Percentiles rank a stretch among this genome's conserved stretches.
Evolutionary conservation across 495 filamentous ascomycete species (phyloP).

Genomic region (Penicillium cinerascens): DNA sequence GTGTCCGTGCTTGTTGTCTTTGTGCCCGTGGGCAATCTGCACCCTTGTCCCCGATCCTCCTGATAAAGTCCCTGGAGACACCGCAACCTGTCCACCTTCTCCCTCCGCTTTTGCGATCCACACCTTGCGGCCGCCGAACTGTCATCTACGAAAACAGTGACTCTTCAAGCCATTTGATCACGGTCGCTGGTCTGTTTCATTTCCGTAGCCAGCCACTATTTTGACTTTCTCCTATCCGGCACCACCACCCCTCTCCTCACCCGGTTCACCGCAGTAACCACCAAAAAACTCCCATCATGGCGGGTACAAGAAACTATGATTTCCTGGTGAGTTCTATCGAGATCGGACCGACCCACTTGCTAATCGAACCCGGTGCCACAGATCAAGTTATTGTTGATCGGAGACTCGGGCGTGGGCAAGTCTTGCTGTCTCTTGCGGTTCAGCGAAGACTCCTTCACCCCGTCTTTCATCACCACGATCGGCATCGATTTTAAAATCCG

Average conservation of each 20-base stretch:
- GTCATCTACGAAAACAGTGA: neutral
- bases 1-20: too few species aligned
- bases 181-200: neutral
- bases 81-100: constrained; percentile 6
- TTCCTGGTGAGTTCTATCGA: constrained; percentile 69
- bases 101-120: constrained; percentile 14
- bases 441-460: constrained; percentile 97
- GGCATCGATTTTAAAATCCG: constrained; percentile 99
- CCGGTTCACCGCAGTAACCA: constrained; percentile 1
- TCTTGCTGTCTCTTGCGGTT: constrained; percentile 98
- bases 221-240: constrained; percentile 17
- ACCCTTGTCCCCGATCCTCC: constrained; percentile 14
- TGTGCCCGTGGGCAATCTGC: neutral
- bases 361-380: constrained; percentile 29
- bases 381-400: constrained; percentile 99
- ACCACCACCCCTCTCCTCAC: neutral
- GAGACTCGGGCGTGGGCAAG: constrained; percentile 96
- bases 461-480: constrained; percentile 98
- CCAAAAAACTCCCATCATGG: constrained; percentile 57
- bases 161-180: neutral
- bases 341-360: neutral
- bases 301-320: constrained; percentile 95
- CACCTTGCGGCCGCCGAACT: neutral
- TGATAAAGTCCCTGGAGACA: constrained; percentile 20
- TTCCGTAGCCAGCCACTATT: neutral